Conservation (phyloP, 495 filamentous ascomycete species). For the Trichocladium antarcticum region DNA sequence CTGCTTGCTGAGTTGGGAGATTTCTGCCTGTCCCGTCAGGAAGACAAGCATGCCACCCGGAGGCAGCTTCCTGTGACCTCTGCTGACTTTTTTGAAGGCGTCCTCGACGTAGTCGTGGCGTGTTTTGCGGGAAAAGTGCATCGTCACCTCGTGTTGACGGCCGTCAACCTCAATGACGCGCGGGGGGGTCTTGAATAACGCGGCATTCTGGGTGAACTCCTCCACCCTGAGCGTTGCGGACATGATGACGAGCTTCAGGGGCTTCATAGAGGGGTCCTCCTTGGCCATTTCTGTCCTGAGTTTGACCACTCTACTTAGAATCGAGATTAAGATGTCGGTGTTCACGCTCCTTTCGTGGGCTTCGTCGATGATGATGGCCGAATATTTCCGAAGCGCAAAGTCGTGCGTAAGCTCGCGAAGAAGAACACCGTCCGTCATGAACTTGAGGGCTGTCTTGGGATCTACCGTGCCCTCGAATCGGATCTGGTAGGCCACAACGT, state of each 20-base stretch:
- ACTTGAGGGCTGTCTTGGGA: conserved; percentile 87
- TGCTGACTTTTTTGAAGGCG: conserved; percentile 73
- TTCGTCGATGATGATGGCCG: conserved; percentile 88
- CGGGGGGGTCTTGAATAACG: conserved; percentile 68
- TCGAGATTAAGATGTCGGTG: conserved; percentile 92
- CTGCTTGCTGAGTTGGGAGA: conserved; percentile 61
- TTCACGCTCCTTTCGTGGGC: conserved; percentile 96
- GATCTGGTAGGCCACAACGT: conserved; percentile 80
- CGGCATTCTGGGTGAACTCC: conserved; percentile 76
- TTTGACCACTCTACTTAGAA: conserved; percentile 86
- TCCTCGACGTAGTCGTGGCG: conserved; percentile 83
- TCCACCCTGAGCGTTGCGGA: conserved; percentile 85
- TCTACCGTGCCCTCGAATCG: conserved; percentile 79
- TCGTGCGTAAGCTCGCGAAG: conserved; percentile 85
- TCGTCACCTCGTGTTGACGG: conserved; percentile 81
- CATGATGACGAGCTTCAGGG: conserved; percentile 95
- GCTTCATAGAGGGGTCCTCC: conserved; percentile 47
- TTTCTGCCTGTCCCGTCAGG: conserved; percentile 88
- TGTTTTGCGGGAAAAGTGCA: conserved; percentile 78
- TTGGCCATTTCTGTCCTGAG: conserved; percentile 41
- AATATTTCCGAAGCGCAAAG: conserved; percentile 86
- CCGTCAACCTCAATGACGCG: conserved; percentile 86
- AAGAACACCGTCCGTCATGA: conserved; percentile 98
- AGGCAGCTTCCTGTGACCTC: conserved; percentile 82
- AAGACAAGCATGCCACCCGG: conserved; percentile 92